A percentile compares a stretch with the other conserved stretches of the same genome.
phyloP scores from a whole-genome alignment of 441 rosid species.

The Theobroma grandiflorum region DNA sequence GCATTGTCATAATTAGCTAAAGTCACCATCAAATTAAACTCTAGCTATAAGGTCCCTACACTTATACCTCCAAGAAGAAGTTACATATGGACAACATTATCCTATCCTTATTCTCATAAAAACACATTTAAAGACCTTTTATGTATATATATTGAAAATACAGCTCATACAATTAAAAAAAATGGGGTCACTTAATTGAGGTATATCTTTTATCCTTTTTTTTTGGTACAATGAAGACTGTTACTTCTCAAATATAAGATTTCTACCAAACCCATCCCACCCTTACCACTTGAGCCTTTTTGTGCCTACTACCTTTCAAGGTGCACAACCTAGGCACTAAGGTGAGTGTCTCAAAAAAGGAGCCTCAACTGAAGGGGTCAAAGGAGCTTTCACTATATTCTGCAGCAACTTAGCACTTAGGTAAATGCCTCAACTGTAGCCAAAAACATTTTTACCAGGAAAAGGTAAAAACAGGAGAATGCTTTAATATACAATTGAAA shows the following conservation, averaged over 20 bases:
- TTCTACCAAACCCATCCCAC: not conserved
- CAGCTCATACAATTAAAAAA: not conserved
- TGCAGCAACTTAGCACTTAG: not conserved
- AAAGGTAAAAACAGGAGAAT: not conserved
- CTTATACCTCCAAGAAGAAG: not conserved
- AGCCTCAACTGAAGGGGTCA: not conserved
- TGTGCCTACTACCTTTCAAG: not conserved
- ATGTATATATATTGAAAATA: not conserved
- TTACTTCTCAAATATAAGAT: not conserved
- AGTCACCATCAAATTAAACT: not conserved
- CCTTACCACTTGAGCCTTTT: not conserved
- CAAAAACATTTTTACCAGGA: not conserved
- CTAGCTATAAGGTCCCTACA: not conserved
- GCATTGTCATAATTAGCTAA: not conserved
- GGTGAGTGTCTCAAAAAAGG: not conserved
- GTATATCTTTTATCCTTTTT: not conserved
- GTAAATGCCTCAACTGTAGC: not conserved
- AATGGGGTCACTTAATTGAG: not conserved
- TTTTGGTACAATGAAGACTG: not conserved
- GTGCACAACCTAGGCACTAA: not conserved
- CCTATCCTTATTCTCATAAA: not conserved
- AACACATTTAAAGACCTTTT: not conserved
- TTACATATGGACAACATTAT: not conserved
- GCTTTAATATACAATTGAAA: not conserved
- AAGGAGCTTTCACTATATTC: not conserved